Base-by-base conservation (phyloP, 345 rosid species). In the Brassica cretica region DNA sequence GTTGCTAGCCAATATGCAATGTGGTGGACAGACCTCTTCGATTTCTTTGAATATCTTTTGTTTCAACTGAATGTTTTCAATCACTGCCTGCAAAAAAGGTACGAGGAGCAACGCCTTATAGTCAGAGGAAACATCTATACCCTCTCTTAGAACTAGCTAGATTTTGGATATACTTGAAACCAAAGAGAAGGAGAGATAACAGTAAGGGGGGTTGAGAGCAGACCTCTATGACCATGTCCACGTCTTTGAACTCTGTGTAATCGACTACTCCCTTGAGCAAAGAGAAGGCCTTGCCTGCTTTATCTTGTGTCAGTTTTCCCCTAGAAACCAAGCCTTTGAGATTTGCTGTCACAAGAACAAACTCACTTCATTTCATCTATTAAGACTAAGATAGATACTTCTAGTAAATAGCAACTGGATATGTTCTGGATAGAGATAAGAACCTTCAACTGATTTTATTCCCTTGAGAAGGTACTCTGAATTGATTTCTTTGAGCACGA, bases 191-290 rank as follows among this genome's bases (percentile, higher is more conserved):
- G 71, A 66, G 8, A 53, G 9, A 70, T 51, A 46, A 46, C 6
- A 46, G 53, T 46, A 44, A 16, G 53, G 16, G 10, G 62, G 16
- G 4, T 0, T 46, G 25, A 56, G 53, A 60, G 41, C 75, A 18
- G 56, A 91, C 98, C 98, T 94, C 98, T 73, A 94, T 89, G 78
- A 94, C 98, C 97, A 91, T 86, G 77, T 94, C 99, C 71, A 91
- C 97, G 80, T 94, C 96, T 83, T 81, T 89, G 72, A 94, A 89
- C 61, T 89, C 96, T 15, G 91, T 74, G 82, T 94, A 92, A 75
- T 92, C 96, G 67, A 91, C 78, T 24, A 77, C 94, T 74, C 98
- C 97, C 81, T 88, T 89, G 9, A 94, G 89, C 85, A 91, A 85
- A 67, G 93, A 88, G 18, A 92, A 81, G 70, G 91, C 90, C 85